phyloP scores from a whole-genome alignment of 2,329 filamentous ascomycete genomes.

The Xylaria arbuscula region DNA sequence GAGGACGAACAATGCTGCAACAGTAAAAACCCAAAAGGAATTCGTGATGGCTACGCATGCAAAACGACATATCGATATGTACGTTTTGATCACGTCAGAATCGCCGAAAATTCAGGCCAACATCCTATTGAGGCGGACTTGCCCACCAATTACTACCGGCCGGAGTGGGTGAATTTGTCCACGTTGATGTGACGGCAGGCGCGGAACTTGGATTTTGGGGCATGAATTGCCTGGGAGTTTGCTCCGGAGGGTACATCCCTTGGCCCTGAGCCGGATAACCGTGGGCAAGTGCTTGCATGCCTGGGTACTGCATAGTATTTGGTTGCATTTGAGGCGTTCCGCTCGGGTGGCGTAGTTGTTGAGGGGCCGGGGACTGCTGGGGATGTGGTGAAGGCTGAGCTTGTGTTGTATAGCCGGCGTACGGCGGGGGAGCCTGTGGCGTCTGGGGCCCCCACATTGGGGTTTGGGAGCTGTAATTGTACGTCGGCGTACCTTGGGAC shows the following conservation, averaged over 20 bases:
- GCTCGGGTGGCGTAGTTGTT: conserved; percentile 69
- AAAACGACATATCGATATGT: conserved; percentile 1
- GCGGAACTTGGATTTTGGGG: conserved; percentile 66
- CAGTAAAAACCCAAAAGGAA: conserved; percentile 20
- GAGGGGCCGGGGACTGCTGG: conserved; percentile 68
- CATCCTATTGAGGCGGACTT: conserved; percentile 59
- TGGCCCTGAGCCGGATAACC: conserved; percentile 66
- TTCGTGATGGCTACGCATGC: conserved; percentile 11
- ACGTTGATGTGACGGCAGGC: conserved; percentile 64
- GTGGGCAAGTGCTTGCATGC: conserved; percentile 70
- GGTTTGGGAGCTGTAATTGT: conserved; percentile 70
- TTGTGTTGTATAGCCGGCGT: conserved; percentile 64
- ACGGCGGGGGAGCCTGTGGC: conserved; percentile 71
- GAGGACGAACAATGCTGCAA: conserved; percentile 28
- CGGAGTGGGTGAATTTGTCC: conserved; percentile 71
- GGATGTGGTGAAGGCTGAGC: conserved; percentile 62
- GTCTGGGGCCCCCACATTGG: conserved; percentile 74
- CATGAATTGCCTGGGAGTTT: conserved; percentile 75
- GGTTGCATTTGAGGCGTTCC: conserved; percentile 66
- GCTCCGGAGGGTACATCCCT: conserved; percentile 70
- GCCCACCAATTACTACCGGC: conserved; percentile 68
- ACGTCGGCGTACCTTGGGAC: conserved; percentile 64
- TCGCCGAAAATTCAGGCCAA: neutral
- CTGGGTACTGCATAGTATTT: conserved; percentile 68
- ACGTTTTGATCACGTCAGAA: conserved; percentile 1